phyloP scores from a whole-genome alignment of 306 rosid genomes.

The Citrullus mucosospermus region DNA sequence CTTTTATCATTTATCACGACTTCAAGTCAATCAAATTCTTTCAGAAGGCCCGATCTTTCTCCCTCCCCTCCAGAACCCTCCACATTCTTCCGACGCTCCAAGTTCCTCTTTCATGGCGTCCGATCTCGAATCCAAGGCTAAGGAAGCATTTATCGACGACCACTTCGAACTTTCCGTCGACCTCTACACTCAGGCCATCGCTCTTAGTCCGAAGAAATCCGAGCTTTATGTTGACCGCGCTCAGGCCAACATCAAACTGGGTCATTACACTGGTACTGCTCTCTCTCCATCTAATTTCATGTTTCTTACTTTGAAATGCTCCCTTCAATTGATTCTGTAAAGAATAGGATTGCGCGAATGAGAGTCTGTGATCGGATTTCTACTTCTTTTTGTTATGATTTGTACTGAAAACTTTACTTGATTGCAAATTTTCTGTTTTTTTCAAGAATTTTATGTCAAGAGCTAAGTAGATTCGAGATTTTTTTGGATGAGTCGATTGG shows the following conservation, averaged over 20 bases:
- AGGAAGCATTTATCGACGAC: constrained; percentile 76
- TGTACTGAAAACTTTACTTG: not conserved
- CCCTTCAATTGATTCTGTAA: not conserved
- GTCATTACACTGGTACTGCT: constrained; percentile 38
- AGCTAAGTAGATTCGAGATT: not conserved
- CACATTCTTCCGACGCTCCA: not conserved
- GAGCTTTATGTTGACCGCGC: constrained; percentile 70
- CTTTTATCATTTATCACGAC: not conserved
- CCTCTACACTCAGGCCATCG: constrained; percentile 59
- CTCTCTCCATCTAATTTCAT: not conserved
- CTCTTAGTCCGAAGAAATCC: constrained; percentile 35
- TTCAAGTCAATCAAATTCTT: constrained; percentile 2
- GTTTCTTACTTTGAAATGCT: not conserved
- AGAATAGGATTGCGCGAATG: not conserved
- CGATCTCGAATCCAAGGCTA: constrained; percentile 63
- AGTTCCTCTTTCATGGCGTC: constrained; percentile 45
- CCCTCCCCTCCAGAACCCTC: constrained; percentile 19
- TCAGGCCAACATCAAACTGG: constrained; percentile 81
- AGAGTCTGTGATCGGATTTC: not conserved
- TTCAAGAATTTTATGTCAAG: not conserved
- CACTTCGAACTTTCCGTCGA: constrained; percentile 58
- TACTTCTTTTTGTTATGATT: not conserved
- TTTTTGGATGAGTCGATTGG: not conserved
- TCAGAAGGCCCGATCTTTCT: not conserved
- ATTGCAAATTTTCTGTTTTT: not conserved